Evolutionary conservation across 2,329 filamentous ascomycete genomes (phyloP).

Genomic region (Cordyceps militaris): DNA sequence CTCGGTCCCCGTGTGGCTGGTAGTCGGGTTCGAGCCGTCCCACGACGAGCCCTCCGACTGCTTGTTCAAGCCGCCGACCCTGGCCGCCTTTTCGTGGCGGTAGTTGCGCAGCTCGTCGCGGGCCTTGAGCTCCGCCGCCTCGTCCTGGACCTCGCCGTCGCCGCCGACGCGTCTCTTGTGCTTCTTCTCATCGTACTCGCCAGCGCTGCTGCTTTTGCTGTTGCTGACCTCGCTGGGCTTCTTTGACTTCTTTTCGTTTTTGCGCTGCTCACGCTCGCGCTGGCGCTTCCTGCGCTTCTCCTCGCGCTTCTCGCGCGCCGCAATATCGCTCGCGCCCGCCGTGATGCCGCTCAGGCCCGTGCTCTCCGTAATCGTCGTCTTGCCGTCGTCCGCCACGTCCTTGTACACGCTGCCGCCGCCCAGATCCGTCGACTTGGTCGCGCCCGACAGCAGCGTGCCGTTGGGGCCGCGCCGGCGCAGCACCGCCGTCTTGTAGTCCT

Average conservation of each 20-base stretch:
- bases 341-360: slow-evolving; percentile 48
- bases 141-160: slow-evolving; percentile 54
- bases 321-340: slow-evolving; percentile 49
- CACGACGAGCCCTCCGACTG: slow-evolving; percentile 71
- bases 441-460: slow-evolving; percentile 75
- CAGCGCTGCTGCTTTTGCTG: slow-evolving; percentile 22
- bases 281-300: slow-evolving; percentile 45
- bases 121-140: slow-evolving; percentile 55
- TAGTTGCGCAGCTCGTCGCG: slow-evolving; percentile 71
- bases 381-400: slow-evolving; percentile 51
- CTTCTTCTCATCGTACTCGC: slow-evolving; percentile 14
- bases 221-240: slow-evolving; percentile 20
- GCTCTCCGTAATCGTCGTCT: slow-evolving; percentile 39
- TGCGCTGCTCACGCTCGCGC: slow-evolving; percentile 25
- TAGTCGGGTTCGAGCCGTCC: slow-evolving; percentile 66
- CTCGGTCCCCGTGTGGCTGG: slow-evolving; percentile 52
- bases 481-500: slow-evolving; percentile 96
- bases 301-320: slow-evolving; percentile 48
- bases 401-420: slow-evolving; percentile 84
- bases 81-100: slow-evolving; percentile 76
- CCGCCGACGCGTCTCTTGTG: slow-evolving; percentile 42
- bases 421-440: slow-evolving; percentile 72
- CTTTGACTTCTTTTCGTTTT: background rate
- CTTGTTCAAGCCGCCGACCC: slow-evolving; percentile 84
- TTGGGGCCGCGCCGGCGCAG: slow-evolving; percentile 82